Percentiles rank a stretch among this genome's conserved stretches.
phyloP scores from a whole-genome alignment of 495 filamentous ascomycete genomes.

The Tuber magnatum region DNA sequence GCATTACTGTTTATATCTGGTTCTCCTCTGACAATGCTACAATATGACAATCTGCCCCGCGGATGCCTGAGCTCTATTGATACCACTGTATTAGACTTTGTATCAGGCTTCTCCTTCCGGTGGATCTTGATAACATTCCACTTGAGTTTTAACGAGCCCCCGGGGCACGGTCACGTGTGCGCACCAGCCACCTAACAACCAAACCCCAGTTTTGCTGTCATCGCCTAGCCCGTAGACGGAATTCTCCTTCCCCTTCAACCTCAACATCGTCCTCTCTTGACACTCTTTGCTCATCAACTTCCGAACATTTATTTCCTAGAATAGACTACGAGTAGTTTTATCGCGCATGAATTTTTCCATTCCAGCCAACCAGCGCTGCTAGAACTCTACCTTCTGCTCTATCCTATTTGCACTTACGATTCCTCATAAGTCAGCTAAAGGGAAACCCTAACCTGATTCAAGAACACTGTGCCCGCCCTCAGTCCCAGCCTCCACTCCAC shows the following conservation, averaged over 20 bases:
- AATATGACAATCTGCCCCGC: neutral
- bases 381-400: neutral
- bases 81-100: neutral
- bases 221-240: neutral
- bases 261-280: neutral
- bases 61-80: neutral
- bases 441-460: constrained; percentile 5
- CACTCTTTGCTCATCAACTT: neutral
- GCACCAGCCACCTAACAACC: neutral
- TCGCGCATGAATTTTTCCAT: neutral
- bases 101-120: neutral
- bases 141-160: neutral
- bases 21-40: neutral
- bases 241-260: constrained; percentile 1
- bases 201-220: constrained; percentile 5
- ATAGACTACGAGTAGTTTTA: neutral
- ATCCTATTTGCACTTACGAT: neutral
- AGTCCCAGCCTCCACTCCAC: neutral
- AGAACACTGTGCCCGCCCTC: constrained; percentile 1
- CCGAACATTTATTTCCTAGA: neutral
- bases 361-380: neutral
- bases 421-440: neutral
- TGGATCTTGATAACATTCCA: neutral
- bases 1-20: neutral
- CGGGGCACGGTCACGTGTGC: neutral